Conservation (phyloP, 352 stramenopile genomes). For the Globisporangium spiculum region DNA sequence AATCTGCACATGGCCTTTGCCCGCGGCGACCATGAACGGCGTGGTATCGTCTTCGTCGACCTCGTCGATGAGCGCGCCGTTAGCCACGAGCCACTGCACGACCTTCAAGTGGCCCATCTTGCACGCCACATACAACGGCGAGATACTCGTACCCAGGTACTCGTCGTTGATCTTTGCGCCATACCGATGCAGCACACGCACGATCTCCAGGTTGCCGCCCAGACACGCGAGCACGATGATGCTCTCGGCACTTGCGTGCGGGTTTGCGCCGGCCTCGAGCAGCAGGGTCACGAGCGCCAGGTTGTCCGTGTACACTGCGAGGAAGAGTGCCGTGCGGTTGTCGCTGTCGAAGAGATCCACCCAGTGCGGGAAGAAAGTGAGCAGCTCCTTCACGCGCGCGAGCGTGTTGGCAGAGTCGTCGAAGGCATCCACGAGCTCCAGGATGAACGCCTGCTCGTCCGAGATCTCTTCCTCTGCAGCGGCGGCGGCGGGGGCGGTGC, state of each 20-base stretch:
- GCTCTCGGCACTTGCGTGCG: conserved; percentile 8
- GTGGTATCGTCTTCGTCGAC: conserved; percentile 12
- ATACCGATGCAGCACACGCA: neutral
- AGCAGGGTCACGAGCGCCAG: conserved; percentile 9
- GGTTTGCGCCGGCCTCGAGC: conserved; percentile 6
- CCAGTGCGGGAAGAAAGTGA: conserved; percentile 1
- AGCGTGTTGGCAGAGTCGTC: conserved; percentile 5
- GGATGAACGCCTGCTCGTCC: conserved; percentile 10
- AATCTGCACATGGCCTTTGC: conserved; percentile 7
- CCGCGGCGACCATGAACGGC: conserved; percentile 15
- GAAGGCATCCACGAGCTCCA: conserved; percentile 14
- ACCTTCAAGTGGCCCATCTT: conserved; percentile 14
- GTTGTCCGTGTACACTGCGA: conserved; percentile 4
- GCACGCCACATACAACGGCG: conserved; percentile 13
- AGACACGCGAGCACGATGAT: conserved; percentile 12
- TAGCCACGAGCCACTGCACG: conserved; percentile 10
- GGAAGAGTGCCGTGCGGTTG: conserved; percentile 9
- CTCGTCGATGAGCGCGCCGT: conserved; percentile 9
- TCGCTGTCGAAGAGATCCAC: conserved; percentile 8
- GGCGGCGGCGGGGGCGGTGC: neutral
- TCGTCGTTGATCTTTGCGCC: conserved; percentile 5
- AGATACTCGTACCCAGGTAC: conserved; percentile 1
- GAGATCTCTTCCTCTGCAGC: neutral
- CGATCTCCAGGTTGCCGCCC: conserved; percentile 9
- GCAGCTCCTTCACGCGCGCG: conserved; percentile 9